A percentile compares a stretch with the other conserved stretches of the same genome.
These are phyloP conservation scores for Penicillium cosmopolitanum DNA, from an alignment of 495 filamentous ascomycete genomes.

Conservation along the genomic window DNA sequence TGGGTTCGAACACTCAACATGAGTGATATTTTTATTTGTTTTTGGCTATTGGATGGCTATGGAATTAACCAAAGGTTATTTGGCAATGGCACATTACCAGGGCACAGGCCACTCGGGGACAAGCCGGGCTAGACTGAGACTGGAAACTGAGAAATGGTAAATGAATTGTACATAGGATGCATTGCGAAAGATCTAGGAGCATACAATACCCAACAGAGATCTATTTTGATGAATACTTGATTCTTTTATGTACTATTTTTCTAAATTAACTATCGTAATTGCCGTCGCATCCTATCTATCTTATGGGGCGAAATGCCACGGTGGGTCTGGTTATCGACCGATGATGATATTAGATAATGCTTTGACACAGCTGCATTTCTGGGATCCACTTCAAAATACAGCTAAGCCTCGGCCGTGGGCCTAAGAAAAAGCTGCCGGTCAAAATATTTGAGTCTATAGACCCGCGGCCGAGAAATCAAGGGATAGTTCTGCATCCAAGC, in stretches of 20 bases:
- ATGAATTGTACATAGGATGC: constrained; percentile 6
- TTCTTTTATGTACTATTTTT: background rate
- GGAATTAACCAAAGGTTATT: background rate
- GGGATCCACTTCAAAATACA: background rate
- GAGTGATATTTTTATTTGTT: constrained; percentile 2
- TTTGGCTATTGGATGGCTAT: background rate
- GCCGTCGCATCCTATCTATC: constrained; percentile 1
- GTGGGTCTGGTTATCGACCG: constrained; percentile 2
- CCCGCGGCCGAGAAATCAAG: background rate
- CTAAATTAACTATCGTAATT: background rate
- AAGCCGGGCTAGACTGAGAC: constrained; percentile 4
- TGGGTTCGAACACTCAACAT: constrained; percentile 2
- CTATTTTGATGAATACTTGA: background rate
- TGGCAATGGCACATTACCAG: constrained; percentile 1
- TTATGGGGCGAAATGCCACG: background rate
- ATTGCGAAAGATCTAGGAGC: constrained; percentile 8
- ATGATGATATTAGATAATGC: constrained; percentile 3
- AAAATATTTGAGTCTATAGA: background rate
- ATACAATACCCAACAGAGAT: constrained; percentile 7
- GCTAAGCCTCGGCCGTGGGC: background rate
- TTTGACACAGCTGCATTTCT: constrained; percentile 2
- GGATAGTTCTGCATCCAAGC: background rate
- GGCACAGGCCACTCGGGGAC: constrained; percentile 1
- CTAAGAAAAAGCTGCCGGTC: background rate
- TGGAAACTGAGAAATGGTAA: background rate